Evolutionary conservation across 208 protist species (phyloP).

Genomic region (Trypanosoma boissoni): DNA sequence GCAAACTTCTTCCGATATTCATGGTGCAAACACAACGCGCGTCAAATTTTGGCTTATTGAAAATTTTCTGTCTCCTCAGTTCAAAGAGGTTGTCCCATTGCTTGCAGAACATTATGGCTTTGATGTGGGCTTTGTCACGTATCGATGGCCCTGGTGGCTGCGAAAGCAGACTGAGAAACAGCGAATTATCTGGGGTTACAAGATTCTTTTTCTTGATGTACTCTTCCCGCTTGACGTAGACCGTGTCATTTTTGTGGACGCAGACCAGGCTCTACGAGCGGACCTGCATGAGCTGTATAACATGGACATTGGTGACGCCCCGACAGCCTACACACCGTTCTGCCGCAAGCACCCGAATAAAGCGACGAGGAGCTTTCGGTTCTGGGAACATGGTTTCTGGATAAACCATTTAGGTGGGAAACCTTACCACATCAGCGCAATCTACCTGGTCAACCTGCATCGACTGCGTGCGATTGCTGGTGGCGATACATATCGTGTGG

Average conservation of each 20-base stretch:
- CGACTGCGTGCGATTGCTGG: constrained; percentile 81
- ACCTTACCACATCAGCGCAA: constrained; percentile 98
- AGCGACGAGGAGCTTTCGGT: constrained; percentile 92
- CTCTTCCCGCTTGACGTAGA: constrained; percentile 97
- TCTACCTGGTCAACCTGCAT: constrained; percentile 96
- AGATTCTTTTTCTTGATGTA: constrained; percentile 99
- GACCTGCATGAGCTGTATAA: constrained; percentile 95
- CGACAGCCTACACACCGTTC: constrained; percentile 97
- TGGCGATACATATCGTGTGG: constrained; percentile 90
- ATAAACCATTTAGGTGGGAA: constrained; percentile 85
- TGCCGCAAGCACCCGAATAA: constrained; percentile 86
- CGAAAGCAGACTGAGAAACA: constrained; percentile 96
- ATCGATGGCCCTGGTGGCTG: constrained; percentile 98
- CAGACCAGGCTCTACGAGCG: constrained; percentile 94
- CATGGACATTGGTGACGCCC: constrained; percentile 93
- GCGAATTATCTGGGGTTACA: constrained; percentile 99
- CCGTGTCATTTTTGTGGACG: constrained; percentile 98
- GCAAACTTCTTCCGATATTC: constrained; percentile 80
- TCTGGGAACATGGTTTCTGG: constrained; percentile 96
- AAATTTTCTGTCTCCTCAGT: constrained; percentile 97
- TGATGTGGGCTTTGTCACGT: constrained; percentile 94
- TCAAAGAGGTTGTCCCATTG: constrained; percentile 92
- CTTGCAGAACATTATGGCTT: constrained; percentile 92
- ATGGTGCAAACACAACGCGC: constrained; percentile 64
- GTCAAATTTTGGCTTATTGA: constrained; percentile 99